Evolutionary conservation across 1,139 yeast species (phyloP), one percentile per base, ranked within the genome.

Genomic region (Pichia sp.): DNA sequence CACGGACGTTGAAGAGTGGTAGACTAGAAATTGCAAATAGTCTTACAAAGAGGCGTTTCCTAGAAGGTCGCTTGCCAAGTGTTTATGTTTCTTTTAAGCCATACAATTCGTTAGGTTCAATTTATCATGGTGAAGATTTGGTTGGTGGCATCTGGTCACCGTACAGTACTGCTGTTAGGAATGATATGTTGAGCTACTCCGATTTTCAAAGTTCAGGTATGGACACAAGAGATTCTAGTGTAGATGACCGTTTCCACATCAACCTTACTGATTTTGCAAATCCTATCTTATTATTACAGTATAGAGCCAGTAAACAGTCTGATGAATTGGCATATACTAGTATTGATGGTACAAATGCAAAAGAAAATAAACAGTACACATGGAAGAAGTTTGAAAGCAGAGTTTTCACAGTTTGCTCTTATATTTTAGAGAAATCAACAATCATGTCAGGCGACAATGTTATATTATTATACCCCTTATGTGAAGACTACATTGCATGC

Each of bases 11-110:
- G 67, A 75, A 95, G 64, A 84, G 90, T 70, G 97, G 97, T 7
- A 84, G 95, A 11, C 76, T 86, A 36, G 99, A 95, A 64, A 87
- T 93, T 61, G 98, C 99, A 2, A 93, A 92, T 62, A 89, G 92
- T 84, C 77, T 95, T 50, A 92, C 97, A 62, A 90, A 92, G 60
- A 83, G 88, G 63, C 79, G 82, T 61, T 90, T 90, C 65, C 76
- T 85, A 50, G 87, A 84, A 61, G 98, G 98, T 1, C 75, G 80
- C 10, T 73, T 93, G 40, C 79, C 82, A 34, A 87, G 96, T 0
- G 86, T 83, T 44, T 92, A 81, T 70, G 92, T 90, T 52, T 90
- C 89, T 65, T 93, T 92, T 66, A 86, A 86, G 56, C 80, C 87
- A 31, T 76, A 81, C 45, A 79, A 80, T 55, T 84, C 95, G 0